Conservation (phyloP, 805 yeast species). For the Candida pseudoglaebosa region DNA sequence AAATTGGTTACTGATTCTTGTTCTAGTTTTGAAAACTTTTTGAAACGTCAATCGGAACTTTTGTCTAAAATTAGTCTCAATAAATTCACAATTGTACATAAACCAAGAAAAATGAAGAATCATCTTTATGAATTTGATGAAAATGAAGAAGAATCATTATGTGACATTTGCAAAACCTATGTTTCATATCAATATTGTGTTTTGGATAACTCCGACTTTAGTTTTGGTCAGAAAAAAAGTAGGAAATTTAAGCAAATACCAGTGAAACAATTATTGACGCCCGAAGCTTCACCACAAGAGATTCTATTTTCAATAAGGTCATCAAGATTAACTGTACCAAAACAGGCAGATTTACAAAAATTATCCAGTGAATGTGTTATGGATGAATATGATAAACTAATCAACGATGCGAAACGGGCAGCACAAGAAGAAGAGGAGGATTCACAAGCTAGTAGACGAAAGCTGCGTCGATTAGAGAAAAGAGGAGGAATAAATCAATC, state of each 20-base stretch:
- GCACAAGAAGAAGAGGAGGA: constrained; percentile 10
- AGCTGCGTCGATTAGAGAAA: constrained; percentile 6
- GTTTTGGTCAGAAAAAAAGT: constrained; percentile 5
- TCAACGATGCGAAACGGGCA: constrained; percentile 15
- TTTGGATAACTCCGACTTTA: constrained; percentile 20
- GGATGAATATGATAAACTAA: constrained; percentile 16
- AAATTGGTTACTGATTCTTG: constrained; percentile 24
- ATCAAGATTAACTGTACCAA: constrained; percentile 2
- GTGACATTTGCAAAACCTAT: constrained; percentile 47
- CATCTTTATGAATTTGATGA: constrained; percentile 9
- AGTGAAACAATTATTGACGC: constrained; percentile 30
- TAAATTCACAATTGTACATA: constrained; percentile 9
- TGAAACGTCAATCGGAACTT: constrained; percentile 16
- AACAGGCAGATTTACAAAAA: constrained; percentile 8
- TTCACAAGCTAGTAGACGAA: constrained; percentile 7
- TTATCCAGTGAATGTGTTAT: constrained; percentile 8
- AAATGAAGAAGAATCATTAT: constrained; percentile 44
- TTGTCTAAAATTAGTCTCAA: constrained; percentile 15
- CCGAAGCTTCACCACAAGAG: constrained; percentile 35
- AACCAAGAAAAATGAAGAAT: constrained; percentile 9
- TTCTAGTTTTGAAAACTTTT: constrained; percentile 23
- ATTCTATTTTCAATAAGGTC: neutral
- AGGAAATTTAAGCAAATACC: constrained; percentile 8
- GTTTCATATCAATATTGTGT: constrained; percentile 47
- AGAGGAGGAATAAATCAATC: neutral